Percentiles rank a stretch among this genome's conserved stretches.
These are phyloP conservation scores for Verbascum thapsus DNA, from an alignment of 257 asterid species.

Conservation along the genomic window DNA sequence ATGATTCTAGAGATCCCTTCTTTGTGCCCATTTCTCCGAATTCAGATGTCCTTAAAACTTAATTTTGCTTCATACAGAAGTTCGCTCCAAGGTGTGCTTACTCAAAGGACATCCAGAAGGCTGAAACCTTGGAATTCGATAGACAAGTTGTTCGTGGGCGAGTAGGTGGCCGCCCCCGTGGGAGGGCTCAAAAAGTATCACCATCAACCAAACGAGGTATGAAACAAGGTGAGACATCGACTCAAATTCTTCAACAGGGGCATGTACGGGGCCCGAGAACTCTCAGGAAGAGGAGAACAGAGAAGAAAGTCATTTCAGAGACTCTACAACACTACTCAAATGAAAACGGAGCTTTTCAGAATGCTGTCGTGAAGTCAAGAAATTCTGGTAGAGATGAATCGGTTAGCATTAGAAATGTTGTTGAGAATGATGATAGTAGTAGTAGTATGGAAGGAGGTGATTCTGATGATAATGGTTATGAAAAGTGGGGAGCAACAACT, in stretches of 20 bases:
- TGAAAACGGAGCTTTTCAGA: slow-evolving; percentile 33
- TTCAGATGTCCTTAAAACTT: neutral
- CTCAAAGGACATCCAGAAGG: slow-evolving; percentile 51
- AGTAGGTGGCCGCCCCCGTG: slow-evolving; percentile 73
- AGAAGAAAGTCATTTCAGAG: slow-evolving; percentile 46
- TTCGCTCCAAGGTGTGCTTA: slow-evolving; percentile 45
- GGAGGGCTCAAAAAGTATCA: slow-evolving; percentile 52
- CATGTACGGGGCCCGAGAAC: slow-evolving; percentile 82
- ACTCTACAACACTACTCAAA: slow-evolving; percentile 35
- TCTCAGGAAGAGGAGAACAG: slow-evolving; percentile 64
- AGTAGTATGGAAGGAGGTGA: slow-evolving; percentile 63
- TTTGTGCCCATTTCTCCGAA: neutral
- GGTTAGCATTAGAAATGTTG: slow-evolving; percentile 33
- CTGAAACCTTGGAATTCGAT: slow-evolving; percentile 48
- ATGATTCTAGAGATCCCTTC: neutral
- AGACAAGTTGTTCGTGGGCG: slow-evolving; percentile 57
- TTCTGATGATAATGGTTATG: slow-evolving; percentile 46
- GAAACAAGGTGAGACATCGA: slow-evolving; percentile 50
- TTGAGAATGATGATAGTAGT: slow-evolving; percentile 44
- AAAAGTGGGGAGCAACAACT: slow-evolving; percentile 46
- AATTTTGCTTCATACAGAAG: slow-evolving; percentile 46
- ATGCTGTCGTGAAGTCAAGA: slow-evolving; percentile 38
- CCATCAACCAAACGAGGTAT: slow-evolving; percentile 44
- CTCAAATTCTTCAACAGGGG: slow-evolving; percentile 63
- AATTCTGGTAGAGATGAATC: slow-evolving; percentile 30